phyloP scores from a whole-genome alignment of 2,329 filamentous ascomycete genomes.

The Huntiella bhutanensis region DNA sequence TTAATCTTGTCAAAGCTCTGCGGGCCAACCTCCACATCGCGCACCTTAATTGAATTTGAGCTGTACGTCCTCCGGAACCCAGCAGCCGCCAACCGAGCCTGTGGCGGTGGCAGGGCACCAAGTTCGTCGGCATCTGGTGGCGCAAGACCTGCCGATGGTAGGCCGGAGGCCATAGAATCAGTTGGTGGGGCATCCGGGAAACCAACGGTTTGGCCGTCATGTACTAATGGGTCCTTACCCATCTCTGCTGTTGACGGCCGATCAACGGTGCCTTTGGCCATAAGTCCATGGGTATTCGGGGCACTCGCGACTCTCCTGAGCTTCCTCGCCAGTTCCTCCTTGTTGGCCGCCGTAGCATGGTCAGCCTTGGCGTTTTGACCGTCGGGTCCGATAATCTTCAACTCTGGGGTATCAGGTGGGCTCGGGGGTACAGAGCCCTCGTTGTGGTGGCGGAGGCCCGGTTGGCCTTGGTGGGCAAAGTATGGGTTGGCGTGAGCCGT shows the following conservation, averaged over 20 bases:
- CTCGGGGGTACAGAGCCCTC: conserved; percentile 83
- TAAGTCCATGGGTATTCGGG: conserved; percentile 88
- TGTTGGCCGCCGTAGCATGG: conserved; percentile 58
- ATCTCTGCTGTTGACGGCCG: conserved; percentile 73
- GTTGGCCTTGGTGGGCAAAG: conserved; percentile 89
- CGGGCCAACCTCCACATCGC: conserved; percentile 89
- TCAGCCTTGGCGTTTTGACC: conserved; percentile 30
- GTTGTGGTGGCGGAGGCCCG: conserved; percentile 83
- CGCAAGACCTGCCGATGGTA: conserved; percentile 18
- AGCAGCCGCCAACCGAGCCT: conserved; percentile 42
- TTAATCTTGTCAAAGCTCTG: conserved; percentile 99
- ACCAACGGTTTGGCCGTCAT: conserved; percentile 32
- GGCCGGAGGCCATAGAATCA: conserved; percentile 16
- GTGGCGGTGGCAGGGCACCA: conserved; percentile 44
- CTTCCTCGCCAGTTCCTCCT: conserved; percentile 86
- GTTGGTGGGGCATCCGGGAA: conserved; percentile 20
- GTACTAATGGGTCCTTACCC: conserved; percentile 53
- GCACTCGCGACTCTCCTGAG: conserved; percentile 86
- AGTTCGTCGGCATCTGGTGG: conserved; percentile 32
- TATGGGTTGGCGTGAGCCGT: conserved; percentile 93
- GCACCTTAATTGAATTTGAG: conserved; percentile 96
- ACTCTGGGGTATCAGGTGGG: conserved; percentile 70
- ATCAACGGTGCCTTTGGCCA: conserved; percentile 40
- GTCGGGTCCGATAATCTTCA: conserved; percentile 52
- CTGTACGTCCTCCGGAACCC: conserved; percentile 91